Percentiles rank a stretch among this genome's conserved stretches.
Evolutionary conservation across 1,284 basidiomycete genomes (phyloP).

Genomic region (Ceratobasidium sp.): DNA sequence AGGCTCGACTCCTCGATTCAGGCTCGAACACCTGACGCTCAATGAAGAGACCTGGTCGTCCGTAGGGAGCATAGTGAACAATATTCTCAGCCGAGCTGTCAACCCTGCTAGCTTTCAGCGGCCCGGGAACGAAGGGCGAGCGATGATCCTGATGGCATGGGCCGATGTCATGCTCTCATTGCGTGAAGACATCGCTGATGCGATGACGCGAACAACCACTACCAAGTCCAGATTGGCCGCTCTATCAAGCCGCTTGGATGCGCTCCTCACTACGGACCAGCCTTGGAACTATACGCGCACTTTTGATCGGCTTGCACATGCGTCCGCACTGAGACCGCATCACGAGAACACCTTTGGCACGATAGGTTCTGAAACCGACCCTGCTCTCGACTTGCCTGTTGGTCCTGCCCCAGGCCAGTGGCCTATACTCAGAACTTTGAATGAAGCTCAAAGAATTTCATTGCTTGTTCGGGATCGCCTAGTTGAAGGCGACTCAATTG

Average conservation of each 20-base stretch:
- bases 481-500: constrained; percentile 27
- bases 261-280: constrained; percentile 5
- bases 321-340: constrained; percentile 28
- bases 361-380: constrained; percentile 29
- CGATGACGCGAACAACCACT: not conserved
- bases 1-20: constrained; percentile 2
- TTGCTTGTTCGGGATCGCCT: constrained; percentile 32
- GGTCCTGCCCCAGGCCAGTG: constrained; percentile 29
- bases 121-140: constrained; percentile 1
- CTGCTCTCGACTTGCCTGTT: constrained; percentile 33
- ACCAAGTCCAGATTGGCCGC: constrained; percentile 4
- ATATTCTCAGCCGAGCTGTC: not conserved
- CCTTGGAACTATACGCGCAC: constrained; percentile 29
- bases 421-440: constrained; percentile 28
- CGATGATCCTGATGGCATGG: constrained; percentile 30
- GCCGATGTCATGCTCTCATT: constrained; percentile 35
- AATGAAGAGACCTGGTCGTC: constrained; percentile 13
- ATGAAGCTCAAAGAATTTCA: constrained; percentile 32
- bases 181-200: constrained; percentile 33
- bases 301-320: constrained; percentile 25
- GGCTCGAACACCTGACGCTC: constrained; percentile 28
- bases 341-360: constrained; percentile 12
- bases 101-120: not conserved
- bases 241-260: constrained; percentile 15
- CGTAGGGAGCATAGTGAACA: constrained; percentile 18